phyloP scores from a whole-genome alignment of 306 rosid genomes.

The Quercus dentata region DNA sequence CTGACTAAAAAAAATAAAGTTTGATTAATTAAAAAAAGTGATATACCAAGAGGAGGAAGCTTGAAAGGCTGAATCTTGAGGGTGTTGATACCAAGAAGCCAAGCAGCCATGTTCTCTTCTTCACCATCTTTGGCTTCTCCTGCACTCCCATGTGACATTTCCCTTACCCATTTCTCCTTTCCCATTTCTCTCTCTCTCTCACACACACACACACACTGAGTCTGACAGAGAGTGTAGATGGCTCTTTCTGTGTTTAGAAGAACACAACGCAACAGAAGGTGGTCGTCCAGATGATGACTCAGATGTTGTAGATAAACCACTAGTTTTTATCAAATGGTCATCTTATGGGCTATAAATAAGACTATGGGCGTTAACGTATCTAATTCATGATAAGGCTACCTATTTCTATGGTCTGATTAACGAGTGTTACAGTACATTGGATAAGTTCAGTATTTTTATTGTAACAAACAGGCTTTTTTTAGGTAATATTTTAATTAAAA shows the following conservation, averaged over 20 bases:
- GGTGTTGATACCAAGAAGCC: conserved; percentile 70
- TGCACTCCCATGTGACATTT: conserved; percentile 45
- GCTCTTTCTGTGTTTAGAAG: not conserved
- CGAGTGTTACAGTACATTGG: no score
- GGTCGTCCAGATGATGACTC: not conserved
- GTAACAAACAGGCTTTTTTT: no score
- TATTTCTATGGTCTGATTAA: no score
- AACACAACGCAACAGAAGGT: not conserved
- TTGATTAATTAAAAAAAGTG: not conserved
- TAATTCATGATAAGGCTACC: no score
- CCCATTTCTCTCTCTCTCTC: not conserved
- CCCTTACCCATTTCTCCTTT: conserved; percentile 90
- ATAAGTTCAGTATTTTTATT: no score
- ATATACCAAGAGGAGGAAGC: conserved; percentile 77
- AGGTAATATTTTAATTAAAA: no score
- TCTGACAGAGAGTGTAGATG: not conserved
- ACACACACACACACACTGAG: not conserved
- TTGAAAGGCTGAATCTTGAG: conserved; percentile 86
- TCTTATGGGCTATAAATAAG: no score
- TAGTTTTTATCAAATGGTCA: no score
- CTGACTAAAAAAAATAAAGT: not conserved
- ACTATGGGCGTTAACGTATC: no score
- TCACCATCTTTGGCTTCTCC: conserved; percentile 41
- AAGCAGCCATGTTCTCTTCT: conserved; percentile 83
- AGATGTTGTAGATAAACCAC: not conserved